Percentiles rank a stretch among this genome's conserved stretches.
These are phyloP conservation scores for Syncephalastrum contaminatum DNA, from an alignment of 371 early-diverging fungal genomes.

Conservation along the genomic window DNA sequence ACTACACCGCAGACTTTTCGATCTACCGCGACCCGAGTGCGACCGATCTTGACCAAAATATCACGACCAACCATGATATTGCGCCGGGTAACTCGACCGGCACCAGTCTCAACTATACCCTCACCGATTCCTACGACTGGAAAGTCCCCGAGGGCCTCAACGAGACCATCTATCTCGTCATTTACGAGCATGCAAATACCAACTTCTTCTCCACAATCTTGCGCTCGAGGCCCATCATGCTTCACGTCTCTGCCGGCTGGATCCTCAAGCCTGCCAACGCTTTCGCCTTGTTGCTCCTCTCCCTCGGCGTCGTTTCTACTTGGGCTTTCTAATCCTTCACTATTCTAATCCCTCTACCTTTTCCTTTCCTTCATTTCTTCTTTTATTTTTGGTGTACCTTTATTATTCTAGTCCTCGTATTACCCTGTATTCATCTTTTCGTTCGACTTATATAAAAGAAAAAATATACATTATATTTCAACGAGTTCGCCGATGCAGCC, in stretches of 20 bases:
- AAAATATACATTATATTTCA: too few species aligned
- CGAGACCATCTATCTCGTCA: constrained; percentile 28
- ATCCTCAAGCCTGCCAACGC: neutral
- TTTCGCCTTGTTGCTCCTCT: neutral
- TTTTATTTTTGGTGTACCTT: too few species aligned
- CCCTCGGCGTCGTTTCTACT: constrained; percentile 5
- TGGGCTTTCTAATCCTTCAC: neutral
- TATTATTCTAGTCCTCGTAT: too few species aligned
- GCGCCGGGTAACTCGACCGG: constrained; percentile 35
- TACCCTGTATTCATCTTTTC: too few species aligned
- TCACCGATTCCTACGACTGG: constrained; percentile 39
- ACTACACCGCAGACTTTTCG: constrained; percentile 27
- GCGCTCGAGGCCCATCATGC: constrained; percentile 5
- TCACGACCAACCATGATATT: constrained; percentile 19
- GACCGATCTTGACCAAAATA: constrained; percentile 14
- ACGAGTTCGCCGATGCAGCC: too few species aligned
- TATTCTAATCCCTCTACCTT: too few species aligned
- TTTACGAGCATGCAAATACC: constrained; percentile 17
- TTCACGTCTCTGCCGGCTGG: constrained; percentile 8
- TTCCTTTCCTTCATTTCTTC: too few species aligned
- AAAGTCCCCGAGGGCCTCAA: constrained; percentile 32
- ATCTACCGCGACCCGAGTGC: constrained; percentile 28
- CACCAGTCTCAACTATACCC: constrained; percentile 14
- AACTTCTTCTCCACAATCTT: neutral
- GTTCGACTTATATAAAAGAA: too few species aligned